These are phyloP conservation scores for Ilyonectria sp. DNA, from an alignment of 2,329 filamentous ascomycete genomes.

Conservation along the genomic window DNA sequence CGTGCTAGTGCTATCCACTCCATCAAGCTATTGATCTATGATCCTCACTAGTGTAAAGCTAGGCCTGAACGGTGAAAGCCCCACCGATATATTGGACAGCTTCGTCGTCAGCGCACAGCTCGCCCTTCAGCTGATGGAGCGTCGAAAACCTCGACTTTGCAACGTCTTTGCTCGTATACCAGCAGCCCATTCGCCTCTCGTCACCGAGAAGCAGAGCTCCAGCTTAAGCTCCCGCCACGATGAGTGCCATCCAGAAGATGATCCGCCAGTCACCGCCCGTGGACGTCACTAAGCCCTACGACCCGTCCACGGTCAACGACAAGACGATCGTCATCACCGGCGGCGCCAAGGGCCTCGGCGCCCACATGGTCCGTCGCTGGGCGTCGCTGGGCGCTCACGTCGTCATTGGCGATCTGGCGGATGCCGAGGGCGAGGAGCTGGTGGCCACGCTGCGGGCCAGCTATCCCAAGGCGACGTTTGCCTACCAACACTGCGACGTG, in stretches of 20 bases:
- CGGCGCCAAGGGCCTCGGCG: conserved; percentile 73
- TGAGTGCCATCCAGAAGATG: conserved; percentile 40
- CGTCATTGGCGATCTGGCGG: conserved; percentile 75
- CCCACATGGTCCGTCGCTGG: conserved; percentile 68
- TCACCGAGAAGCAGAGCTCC: background rate
- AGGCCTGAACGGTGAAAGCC: background rate
- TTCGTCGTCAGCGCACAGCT: background rate
- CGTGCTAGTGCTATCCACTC: too few relatives aligned
- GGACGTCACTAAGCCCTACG: conserved; percentile 61
- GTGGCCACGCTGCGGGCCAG: conserved; percentile 65
- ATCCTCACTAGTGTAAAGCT: background rate
- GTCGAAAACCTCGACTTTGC: background rate
- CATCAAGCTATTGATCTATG: background rate
- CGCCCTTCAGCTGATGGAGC: background rate
- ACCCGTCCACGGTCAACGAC: conserved; percentile 60
- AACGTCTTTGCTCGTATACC: background rate
- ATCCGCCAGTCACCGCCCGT: conserved; percentile 60
- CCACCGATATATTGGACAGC: background rate
- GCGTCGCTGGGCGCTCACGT: conserved; percentile 71
- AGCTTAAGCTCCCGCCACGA: background rate
- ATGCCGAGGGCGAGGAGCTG: conserved; percentile 66
- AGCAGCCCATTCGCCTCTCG: background rate
- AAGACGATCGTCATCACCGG: conserved; percentile 77
- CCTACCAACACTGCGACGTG: conserved; percentile 76
- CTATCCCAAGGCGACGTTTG: conserved; percentile 59